A percentile compares a stretch with the other conserved stretches of the same genome.
phyloP scores from a whole-genome alignment of 768 basidiomycete genomes.

The Boletus vermiculosoides region DNA sequence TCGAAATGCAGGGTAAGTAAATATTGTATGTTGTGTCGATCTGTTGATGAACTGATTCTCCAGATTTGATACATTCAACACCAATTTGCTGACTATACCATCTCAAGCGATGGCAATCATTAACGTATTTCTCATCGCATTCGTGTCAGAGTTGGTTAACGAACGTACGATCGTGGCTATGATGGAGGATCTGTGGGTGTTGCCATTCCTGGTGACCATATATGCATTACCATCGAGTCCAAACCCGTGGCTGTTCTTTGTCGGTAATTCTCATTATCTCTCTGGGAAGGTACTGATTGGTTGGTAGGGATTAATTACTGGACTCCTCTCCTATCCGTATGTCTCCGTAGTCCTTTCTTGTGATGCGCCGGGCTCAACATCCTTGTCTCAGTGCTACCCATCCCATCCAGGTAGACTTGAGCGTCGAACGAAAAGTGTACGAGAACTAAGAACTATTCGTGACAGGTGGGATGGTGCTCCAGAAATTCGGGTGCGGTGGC shows the following conservation, averaged over 20 bases:
- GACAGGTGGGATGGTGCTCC: too few relatives aligned
- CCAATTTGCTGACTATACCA: slow-evolving; percentile 62
- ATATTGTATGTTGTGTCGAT: not conserved
- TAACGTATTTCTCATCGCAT: slow-evolving; percentile 48
- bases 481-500: too few relatives aligned
- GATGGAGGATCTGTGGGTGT: slow-evolving; percentile 54
- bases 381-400: too few relatives aligned
- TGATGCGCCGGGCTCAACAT: too few relatives aligned
- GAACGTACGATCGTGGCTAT: slow-evolving; percentile 55
- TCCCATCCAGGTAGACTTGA: too few relatives aligned
- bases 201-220: slow-evolving; percentile 60
- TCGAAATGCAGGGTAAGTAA: slow-evolving; percentile 46
- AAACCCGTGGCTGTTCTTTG: slow-evolving; percentile 55
- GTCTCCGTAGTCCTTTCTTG: too few relatives aligned
- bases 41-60: not conserved
- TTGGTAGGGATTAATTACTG: slow-evolving; percentile 41
- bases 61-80: slow-evolving; percentile 58
- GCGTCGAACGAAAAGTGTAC: too few relatives aligned
- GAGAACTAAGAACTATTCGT: too few relatives aligned
- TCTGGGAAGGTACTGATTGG: not conserved
- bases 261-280: slow-evolving; percentile 21
- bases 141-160: slow-evolving; percentile 51
- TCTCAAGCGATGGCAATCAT: slow-evolving; percentile 50
- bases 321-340: slow-evolving; percentile 43
- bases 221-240: slow-evolving; percentile 46